Evolutionary conservation across 768 basidiomycete species (phyloP).

Genomic region (Bullera alba): DNA sequence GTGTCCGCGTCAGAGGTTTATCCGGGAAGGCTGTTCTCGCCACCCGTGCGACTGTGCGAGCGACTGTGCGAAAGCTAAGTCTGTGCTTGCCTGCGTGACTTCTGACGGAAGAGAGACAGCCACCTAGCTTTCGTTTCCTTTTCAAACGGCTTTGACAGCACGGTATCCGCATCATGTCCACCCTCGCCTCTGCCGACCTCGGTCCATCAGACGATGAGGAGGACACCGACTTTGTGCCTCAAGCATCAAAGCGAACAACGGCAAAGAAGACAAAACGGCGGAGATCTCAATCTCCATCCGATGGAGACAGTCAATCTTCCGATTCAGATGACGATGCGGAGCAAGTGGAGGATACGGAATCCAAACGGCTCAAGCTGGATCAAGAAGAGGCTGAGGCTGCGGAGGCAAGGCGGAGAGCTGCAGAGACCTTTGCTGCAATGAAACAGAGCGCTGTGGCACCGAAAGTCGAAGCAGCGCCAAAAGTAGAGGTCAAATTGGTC

Average conservation of each 20-base stretch:
- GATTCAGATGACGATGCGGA: conserved; percentile 9
- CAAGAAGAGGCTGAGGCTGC: conserved; percentile 11
- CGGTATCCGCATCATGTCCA: conserved; percentile 24
- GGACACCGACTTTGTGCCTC: conserved; percentile 32
- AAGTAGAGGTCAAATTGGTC: conserved; percentile 16
- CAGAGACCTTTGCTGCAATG: conserved; percentile 24
- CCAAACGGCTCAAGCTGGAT: conserved; percentile 10
- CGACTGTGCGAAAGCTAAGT: too few relatives aligned
- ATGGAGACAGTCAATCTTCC: neutral
- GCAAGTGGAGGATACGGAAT: conserved; percentile 1
- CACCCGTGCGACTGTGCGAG: too few relatives aligned
- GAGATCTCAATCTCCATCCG: neutral
- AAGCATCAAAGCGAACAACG: conserved; percentile 1
- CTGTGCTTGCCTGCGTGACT: too few relatives aligned
- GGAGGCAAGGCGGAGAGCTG: conserved; percentile 16
- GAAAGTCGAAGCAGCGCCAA: neutral
- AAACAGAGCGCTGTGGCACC: conserved; percentile 4
- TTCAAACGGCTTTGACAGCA: too few relatives aligned
- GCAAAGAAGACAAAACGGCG: conserved; percentile 3
- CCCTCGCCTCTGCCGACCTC: conserved; percentile 25
- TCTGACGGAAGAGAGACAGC: too few relatives aligned
- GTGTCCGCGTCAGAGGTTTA: too few relatives aligned
- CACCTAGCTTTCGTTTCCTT: too few relatives aligned
- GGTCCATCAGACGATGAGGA: conserved; percentile 15
- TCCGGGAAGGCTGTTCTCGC: too few relatives aligned